Evolutionary conservation across 1,139 yeast species (phyloP), one percentile per base, ranked within the genome.

Genomic region (Wickerhamomyces sp.): DNA sequence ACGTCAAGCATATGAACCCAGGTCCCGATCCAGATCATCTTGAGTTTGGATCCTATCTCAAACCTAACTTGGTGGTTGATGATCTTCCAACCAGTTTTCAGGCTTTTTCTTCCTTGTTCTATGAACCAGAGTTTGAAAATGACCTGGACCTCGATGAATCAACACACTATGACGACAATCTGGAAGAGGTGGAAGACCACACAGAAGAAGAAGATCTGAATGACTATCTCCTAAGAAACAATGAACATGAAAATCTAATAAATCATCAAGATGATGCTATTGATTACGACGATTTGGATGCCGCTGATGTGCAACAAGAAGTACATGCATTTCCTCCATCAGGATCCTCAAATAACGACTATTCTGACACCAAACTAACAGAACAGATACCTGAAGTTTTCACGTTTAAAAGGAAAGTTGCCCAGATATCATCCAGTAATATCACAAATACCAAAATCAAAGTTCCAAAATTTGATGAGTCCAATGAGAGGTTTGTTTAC

Each of bases 41-140:
- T 7, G 44, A 44, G 23, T 51, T 48, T 27, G 42, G 44, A 1
- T 42, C 48, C 13, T 56, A 58, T 36, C 29, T 54, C 7, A 46
- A 54, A 7, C 49, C 55, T 18, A 45, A 51, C 6, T 30, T 45
- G 6, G 39, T 50, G 27, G 46, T 18, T 18, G 23, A 55, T 5
- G 40, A 42, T 4, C 34, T 61, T 1, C 55, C 51, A 10, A 55
- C 54, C 7, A 52, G 61, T 1, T 56, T 56, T 43, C 59, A 58
- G 18, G 42, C 59, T 2, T 32, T 61, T 2, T 13, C 44, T 6
- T 66, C 62, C 32, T 42, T 66, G 27, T 63, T 64, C 56, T 60
- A 63, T 30, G 47, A 46, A 3, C 56, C 60, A 6, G 50, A 55
- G 14, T 51, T 54, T 30, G 57, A 50, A 6, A 37, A 45, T 11